Percentiles rank a stretch among this genome's conserved stretches.
phyloP scores from a whole-genome alignment of 164 flowering plant species.

The grape (Vitis vinifera) region DNA sequence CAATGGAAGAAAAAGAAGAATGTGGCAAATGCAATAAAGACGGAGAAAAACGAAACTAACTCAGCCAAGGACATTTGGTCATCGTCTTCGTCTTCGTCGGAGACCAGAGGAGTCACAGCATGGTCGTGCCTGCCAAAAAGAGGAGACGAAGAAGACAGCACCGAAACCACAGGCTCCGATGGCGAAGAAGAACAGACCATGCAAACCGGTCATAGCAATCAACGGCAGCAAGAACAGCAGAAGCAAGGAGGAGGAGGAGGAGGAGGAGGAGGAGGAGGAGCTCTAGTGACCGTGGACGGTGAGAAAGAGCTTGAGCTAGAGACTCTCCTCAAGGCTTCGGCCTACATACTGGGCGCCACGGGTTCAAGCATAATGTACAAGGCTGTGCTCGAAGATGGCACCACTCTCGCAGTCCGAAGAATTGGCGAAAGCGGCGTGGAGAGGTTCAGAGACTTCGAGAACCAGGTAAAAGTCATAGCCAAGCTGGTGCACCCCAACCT shows the following conservation, averaged over 20 bases:
- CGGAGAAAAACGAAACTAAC: conserved; percentile 10
- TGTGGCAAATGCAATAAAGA: background rate
- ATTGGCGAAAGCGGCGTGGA: conserved; percentile 66
- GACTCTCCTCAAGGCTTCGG: conserved; percentile 83
- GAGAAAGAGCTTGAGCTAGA: conserved; percentile 79
- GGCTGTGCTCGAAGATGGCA: conserved; percentile 74
- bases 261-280: conserved; percentile 44
- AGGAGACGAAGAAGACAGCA: conserved; percentile 16
- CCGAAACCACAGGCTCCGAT: conserved; percentile 19
- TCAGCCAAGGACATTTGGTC: conserved; percentile 17
- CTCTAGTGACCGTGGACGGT: conserved; percentile 72
- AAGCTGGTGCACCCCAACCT: conserved; percentile 87
- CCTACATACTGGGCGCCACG: conserved; percentile 85
- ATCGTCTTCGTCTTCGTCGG: conserved; percentile 25
- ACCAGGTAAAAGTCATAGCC: conserved; percentile 63
- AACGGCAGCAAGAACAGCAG: conserved; percentile 15
- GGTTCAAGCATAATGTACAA: conserved; percentile 93
- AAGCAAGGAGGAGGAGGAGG: conserved; percentile 36
- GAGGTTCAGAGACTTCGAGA: conserved; percentile 77
- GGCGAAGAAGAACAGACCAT: conserved; percentile 17
- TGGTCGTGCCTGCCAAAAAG: conserved; percentile 42
- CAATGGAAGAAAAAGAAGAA: conserved; percentile 32
- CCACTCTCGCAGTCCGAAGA: conserved; percentile 58
- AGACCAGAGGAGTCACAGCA: conserved; percentile 27
- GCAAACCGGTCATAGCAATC: conserved; percentile 9